Evolutionary conservation across 2,329 filamentous ascomycete genomes (phyloP).

Genomic region (Aspergillus viridinutans): DNA sequence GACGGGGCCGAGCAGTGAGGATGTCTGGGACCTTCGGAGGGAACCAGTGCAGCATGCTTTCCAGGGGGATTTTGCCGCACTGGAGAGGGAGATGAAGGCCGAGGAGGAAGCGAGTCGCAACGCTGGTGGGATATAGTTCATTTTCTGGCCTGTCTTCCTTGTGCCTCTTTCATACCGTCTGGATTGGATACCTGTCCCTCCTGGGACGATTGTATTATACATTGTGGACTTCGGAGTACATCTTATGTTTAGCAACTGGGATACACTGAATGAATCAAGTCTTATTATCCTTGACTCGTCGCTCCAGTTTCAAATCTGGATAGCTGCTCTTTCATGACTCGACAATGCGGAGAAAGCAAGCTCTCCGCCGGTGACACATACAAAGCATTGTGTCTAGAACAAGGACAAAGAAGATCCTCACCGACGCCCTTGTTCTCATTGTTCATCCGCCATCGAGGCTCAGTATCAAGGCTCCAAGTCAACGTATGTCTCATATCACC

Average conservation of each 20-base stretch:
- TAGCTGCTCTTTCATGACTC: not conserved
- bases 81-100: constrained; percentile 39
- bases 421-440: not conserved
- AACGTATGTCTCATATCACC: not conserved
- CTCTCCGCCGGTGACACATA: not conserved
- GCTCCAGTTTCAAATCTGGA: not conserved
- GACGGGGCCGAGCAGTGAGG: constrained; percentile 73
- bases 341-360: not conserved
- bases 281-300: not conserved
- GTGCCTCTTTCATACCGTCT: not conserved
- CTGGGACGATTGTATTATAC: not conserved
- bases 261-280: not conserved
- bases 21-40: constrained; percentile 77
- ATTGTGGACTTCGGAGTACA: not conserved
- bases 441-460: not conserved
- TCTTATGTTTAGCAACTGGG: not conserved
- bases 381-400: not conserved
- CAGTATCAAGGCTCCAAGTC: not conserved
- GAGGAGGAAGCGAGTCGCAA: constrained; percentile 39
- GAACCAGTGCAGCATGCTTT: constrained; percentile 55
- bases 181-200: constrained; percentile 3
- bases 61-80: constrained; percentile 40
- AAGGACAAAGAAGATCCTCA: not conserved
- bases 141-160: not conserved
- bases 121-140: constrained; percentile 14